phyloP scores from a whole-genome alignment of 306 rosid species.

The Trifolium subterraneum region DNA sequence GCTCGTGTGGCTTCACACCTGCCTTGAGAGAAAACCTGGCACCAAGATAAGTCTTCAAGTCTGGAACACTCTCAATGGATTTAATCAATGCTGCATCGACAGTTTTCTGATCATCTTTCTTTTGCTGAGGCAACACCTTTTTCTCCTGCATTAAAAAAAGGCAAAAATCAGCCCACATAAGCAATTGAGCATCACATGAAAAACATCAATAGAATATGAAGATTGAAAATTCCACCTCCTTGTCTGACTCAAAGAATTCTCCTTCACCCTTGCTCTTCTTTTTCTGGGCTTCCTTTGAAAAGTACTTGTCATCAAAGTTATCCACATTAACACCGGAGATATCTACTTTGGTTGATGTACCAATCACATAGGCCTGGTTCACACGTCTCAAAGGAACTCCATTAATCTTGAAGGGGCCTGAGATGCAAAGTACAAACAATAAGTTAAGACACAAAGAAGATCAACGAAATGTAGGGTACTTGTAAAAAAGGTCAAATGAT shows the following conservation, averaged over 20 bases:
- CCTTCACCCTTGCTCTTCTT: conserved; percentile 69
- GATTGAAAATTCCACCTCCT: conserved; percentile 51
- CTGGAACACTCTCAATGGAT: conserved; percentile 69
- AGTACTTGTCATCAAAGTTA: conserved; percentile 68
- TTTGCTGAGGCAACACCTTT: conserved; percentile 68
- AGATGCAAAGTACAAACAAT: neutral
- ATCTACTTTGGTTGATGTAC: conserved; percentile 72
- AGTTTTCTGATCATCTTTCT: conserved; percentile 79
- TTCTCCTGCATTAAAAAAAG: conserved; percentile 60
- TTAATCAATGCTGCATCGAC: conserved; percentile 65
- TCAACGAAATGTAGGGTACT: neutral
- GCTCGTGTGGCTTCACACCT: conserved; percentile 46
- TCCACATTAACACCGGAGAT: conserved; percentile 57
- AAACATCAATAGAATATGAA: neutral
- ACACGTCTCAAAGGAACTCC: conserved; percentile 83
- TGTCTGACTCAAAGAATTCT: conserved; percentile 68
- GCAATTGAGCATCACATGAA: neutral
- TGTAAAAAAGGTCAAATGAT: neutral
- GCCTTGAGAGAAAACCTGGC: conserved; percentile 61
- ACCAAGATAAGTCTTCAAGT: conserved; percentile 73
- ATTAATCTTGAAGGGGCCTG: conserved; percentile 72
- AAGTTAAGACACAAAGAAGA: neutral
- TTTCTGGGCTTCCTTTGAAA: conserved; percentile 55
- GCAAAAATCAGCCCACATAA: neutral
- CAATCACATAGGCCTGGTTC: conserved; percentile 67